phyloP scores from a whole-genome alignment of 257 asterid species.

The Solanum paucissectum region DNA sequence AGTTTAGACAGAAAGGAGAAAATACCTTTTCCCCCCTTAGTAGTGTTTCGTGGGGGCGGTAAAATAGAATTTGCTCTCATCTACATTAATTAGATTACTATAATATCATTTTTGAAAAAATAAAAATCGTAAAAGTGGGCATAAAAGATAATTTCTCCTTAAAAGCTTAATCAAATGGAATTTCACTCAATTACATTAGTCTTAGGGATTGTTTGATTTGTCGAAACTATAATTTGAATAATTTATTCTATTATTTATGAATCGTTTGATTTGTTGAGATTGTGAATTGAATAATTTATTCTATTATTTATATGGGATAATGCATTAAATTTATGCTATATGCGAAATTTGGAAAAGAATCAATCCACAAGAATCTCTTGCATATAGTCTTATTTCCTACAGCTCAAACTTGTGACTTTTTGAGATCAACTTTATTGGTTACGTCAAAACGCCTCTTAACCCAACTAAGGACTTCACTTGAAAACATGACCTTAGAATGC shows the following conservation, averaged over 20 bases:
- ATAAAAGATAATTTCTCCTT: not conserved
- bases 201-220: not conserved
- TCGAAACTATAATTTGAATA: not conserved
- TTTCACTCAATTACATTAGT: not conserved
- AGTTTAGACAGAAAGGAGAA: not conserved
- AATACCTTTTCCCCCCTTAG: not conserved
- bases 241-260: not conserved
- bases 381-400: rapidly evolving
- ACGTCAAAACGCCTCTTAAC: not conserved
- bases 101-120: not conserved
- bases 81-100: not conserved
- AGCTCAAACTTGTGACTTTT: not conserved
- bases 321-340: not conserved
- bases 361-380: too few relatives aligned
- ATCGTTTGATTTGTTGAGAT: not conserved
- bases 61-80: not conserved
- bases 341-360: not conserved
- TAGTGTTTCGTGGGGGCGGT: not conserved
- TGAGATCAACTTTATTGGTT: not conserved
- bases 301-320: not conserved
- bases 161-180: not conserved
- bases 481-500: not conserved
- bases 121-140: not conserved
- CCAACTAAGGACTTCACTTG: not conserved
- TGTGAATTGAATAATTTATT: not conserved